Conservation (phyloP, 2,329 filamentous ascomycete species). For the Clonostachys solani region DNA sequence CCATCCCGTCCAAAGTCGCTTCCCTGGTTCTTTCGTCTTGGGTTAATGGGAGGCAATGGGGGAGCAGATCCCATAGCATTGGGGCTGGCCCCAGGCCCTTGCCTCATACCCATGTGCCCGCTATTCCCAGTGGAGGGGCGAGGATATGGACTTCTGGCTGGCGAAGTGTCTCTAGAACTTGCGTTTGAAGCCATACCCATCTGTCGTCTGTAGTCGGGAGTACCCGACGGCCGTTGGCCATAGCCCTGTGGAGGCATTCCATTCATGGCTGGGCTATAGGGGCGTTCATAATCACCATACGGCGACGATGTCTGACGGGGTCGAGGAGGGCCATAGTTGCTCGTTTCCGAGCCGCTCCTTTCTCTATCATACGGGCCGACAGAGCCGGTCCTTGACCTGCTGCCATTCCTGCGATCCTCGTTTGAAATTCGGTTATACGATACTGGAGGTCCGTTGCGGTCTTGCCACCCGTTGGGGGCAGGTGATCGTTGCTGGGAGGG, state of each 20-base stretch:
- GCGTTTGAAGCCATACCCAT: background rate
- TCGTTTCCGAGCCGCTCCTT: slow-evolving; percentile 51
- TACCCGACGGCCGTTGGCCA: background rate
- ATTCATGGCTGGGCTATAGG: background rate
- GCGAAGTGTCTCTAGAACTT: background rate
- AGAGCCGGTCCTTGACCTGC: slow-evolving; percentile 18
- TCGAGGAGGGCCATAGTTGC: slow-evolving; percentile 36
- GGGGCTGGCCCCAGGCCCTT: slow-evolving; percentile 26
- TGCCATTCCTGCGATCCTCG: slow-evolving; percentile 16
- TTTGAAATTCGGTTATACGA: slow-evolving; percentile 27
- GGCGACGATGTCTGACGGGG: slow-evolving; percentile 30
- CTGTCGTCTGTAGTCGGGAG: background rate
- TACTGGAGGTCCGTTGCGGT: slow-evolving; percentile 33
- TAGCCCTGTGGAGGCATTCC: background rate
- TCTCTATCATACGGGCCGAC: slow-evolving; percentile 38
- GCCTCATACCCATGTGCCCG: slow-evolving; percentile 22
- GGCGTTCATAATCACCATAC: slow-evolving; percentile 26
- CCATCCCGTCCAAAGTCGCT: slow-evolving; percentile 17
- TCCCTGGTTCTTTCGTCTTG: slow-evolving; percentile 43
- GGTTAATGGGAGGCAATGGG: slow-evolving; percentile 56
- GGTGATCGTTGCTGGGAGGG: slow-evolving; percentile 3
- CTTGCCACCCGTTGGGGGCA: slow-evolving; percentile 32
- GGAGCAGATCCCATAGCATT: slow-evolving; percentile 23
- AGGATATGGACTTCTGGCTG: slow-evolving; percentile 22
- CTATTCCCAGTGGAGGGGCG: slow-evolving; percentile 20